Percentiles rank a stretch among this genome's conserved stretches.
Conservation (phyloP, 306 rosid genomes). For the Arachis hypogaea region DNA sequence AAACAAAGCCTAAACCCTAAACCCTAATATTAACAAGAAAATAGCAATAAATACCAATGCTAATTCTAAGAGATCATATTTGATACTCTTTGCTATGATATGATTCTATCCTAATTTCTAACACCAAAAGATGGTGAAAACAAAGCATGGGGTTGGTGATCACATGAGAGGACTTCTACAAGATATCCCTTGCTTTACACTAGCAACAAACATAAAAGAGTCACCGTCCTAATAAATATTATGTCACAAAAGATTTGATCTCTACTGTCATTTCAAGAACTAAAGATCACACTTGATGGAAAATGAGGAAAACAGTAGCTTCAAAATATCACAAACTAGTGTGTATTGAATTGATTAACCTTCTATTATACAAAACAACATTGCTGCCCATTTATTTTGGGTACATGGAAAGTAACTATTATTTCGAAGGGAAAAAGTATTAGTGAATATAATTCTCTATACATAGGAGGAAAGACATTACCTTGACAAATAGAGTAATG, state of each 20-base stretch:
- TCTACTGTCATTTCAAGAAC: background rate
- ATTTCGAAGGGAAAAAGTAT: slow-evolving; percentile 8
- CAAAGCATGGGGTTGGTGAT: background rate
- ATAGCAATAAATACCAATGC: too few species aligned
- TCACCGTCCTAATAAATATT: background rate
- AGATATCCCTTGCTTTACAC: background rate
- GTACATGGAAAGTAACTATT: slow-evolving; percentile 3
- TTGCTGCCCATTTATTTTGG: background rate
- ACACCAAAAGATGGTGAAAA: slow-evolving; percentile 5
- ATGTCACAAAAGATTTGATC: background rate
- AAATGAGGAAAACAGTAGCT: slow-evolving; percentile 15
- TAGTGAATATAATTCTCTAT: background rate
- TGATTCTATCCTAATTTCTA: too few species aligned
- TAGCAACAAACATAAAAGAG: background rate
- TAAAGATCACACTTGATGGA: background rate
- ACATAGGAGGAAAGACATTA: slow-evolving; percentile 24
- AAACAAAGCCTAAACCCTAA: too few species aligned
- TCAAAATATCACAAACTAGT: background rate
- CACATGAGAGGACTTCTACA: slow-evolving; percentile 1
- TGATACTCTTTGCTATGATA: too few species aligned
- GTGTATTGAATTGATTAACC: background rate
- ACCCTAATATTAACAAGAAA: too few species aligned
- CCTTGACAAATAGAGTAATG: slow-evolving; percentile 50
- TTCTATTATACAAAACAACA: background rate
- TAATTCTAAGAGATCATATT: too few species aligned